These are phyloP conservation scores for Aspergillus indologenus DNA, from an alignment of 495 filamentous ascomycete species.

Conservation along the genomic window DNA sequence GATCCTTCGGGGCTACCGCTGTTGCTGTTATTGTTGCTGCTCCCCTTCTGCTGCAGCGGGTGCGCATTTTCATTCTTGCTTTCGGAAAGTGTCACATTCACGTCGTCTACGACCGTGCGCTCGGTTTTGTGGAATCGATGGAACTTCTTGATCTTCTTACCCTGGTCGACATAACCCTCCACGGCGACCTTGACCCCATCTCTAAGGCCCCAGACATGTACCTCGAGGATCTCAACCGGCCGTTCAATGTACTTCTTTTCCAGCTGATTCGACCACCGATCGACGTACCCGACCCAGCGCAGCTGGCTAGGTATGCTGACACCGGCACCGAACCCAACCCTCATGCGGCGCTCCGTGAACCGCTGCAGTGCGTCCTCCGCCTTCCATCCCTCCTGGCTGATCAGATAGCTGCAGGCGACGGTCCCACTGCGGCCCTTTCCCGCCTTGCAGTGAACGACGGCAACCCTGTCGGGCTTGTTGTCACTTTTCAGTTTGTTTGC, in stretches of 20 bases:
- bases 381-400: constrained; percentile 85
- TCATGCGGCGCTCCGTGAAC: constrained; percentile 88
- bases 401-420: constrained; percentile 80
- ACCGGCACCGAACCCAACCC: constrained; percentile 79
- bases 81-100: background rate
- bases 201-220: constrained; percentile 86
- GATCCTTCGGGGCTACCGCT: constrained; percentile 1
- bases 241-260: constrained; percentile 81
- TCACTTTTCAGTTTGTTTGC: constrained; percentile 17
- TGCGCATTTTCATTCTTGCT: background rate
- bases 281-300: constrained; percentile 85
- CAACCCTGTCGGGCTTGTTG: constrained; percentile 52
- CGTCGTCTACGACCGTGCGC: constrained; percentile 64
- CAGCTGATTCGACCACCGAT: constrained; percentile 70
- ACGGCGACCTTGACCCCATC: constrained; percentile 85
- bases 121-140: constrained; percentile 77
- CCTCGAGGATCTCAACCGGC: constrained; percentile 77
- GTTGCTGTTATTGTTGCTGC: constrained; percentile 2
- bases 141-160: constrained; percentile 77
- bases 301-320: constrained; percentile 93
- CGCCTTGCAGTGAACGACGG: constrained; percentile 95
- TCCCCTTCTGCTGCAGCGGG: background rate
- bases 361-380: constrained; percentile 70
- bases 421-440: constrained; percentile 95
- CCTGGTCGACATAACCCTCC: constrained; percentile 82